Percentiles rank a stretch among this genome's conserved stretches.
phyloP scores from a whole-genome alignment of 2,329 filamentous ascomycete species.

The Tolypocladium inflatum region DNA sequence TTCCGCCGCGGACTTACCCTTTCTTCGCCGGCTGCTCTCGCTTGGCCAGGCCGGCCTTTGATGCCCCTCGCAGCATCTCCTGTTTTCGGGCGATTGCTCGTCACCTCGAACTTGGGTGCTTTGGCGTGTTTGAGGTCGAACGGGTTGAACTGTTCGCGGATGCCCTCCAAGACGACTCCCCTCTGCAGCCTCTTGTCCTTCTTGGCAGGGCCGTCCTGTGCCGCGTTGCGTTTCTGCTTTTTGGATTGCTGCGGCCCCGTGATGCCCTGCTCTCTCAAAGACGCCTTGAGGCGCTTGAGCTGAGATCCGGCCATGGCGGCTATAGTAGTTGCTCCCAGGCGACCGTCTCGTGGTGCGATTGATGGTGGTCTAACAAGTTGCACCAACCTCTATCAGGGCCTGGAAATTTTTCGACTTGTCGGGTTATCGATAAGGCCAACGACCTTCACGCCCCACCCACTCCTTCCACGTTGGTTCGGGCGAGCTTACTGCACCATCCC shows the following conservation, averaged over 20 bases:
- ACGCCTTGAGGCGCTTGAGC: constrained; percentile 89
- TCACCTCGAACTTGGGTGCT: constrained; percentile 78
- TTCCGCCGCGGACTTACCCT: constrained; percentile 39
- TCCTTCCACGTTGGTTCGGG: neutral
- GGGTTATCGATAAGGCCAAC: constrained; percentile 8
- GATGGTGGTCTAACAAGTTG: neutral
- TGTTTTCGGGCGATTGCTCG: constrained; percentile 50
- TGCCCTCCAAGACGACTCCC: constrained; percentile 68
- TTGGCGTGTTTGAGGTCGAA: constrained; percentile 85
- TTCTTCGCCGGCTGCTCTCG: constrained; percentile 81
- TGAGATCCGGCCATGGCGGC: constrained; percentile 83
- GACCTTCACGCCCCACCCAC: neutral
- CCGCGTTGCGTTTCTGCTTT: constrained; percentile 75
- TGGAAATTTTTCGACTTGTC: constrained; percentile 5
- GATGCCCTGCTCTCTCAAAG: constrained; percentile 80
- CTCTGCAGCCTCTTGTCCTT: constrained; percentile 67
- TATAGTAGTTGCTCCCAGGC: neutral
- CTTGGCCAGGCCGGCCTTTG: constrained; percentile 69
- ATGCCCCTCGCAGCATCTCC: constrained; percentile 47
- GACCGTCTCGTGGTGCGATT: neutral
- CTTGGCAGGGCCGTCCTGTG: constrained; percentile 54
- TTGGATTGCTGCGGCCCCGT: constrained; percentile 90
- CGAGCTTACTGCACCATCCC: neutral
- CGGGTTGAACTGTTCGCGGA: constrained; percentile 94
- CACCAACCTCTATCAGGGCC: neutral